Evolutionary conservation across 2,329 filamentous ascomycete species (phyloP).

Genomic region (Epichloe festucae): DNA sequence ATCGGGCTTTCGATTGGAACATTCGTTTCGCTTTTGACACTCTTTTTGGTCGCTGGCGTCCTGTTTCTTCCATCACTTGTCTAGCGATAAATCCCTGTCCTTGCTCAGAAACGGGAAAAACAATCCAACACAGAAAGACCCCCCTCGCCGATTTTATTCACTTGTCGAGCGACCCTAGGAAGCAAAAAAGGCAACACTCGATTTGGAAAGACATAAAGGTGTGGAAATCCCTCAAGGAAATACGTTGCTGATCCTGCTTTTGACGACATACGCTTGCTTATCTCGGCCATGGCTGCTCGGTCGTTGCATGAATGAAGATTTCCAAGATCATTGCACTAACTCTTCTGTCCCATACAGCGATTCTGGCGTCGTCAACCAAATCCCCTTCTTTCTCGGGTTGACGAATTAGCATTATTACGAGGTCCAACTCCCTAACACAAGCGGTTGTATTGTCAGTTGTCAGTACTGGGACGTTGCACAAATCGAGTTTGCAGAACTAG

Average conservation of each 20-base stretch:
- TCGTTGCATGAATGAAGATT: neutral
- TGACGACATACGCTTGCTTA: neutral
- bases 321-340: neutral
- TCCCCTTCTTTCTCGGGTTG: neutral
- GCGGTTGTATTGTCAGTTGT: neutral
- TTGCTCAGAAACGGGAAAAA: neutral
- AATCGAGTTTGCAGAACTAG: neutral
- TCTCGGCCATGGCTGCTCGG: no score
- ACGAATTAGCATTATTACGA: neutral
- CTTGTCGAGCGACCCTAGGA: neutral
- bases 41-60: slow-evolving; percentile 44
- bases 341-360: neutral
- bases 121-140: neutral
- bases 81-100: slow-evolving; percentile 16
- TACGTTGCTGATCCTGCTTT: neutral
- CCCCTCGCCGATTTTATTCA: neutral
- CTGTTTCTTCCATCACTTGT: slow-evolving; percentile 24
- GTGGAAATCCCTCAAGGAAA: neutral
- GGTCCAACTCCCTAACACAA: neutral
- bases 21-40: slow-evolving; percentile 19
- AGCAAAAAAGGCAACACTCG: neutral
- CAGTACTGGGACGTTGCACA: neutral
- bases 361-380: neutral
- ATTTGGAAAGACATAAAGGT: neutral
- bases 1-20: slow-evolving; percentile 18